Evolutionary conservation across 164 flowering plant genomes (phyloP), one percentile per base, ranked within the genome.

Genomic region (Dillenia turbinata): DNA sequence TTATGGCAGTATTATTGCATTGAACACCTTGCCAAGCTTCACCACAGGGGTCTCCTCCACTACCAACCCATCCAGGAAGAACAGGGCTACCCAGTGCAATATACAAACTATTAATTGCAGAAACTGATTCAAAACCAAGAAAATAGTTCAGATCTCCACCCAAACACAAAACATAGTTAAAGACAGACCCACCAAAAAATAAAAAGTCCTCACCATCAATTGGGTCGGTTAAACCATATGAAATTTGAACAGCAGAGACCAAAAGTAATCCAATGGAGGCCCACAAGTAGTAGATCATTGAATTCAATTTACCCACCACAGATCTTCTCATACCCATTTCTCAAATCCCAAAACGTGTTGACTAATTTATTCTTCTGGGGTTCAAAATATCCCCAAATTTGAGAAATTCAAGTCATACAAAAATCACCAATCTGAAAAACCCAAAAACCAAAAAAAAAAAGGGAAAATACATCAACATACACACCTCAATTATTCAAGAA

Each of bases 21-120:
- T 14, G 50, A 47, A 90, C 81, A 10, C 97, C 97, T 75, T 90
- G 92, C 97, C 97, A 90, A 11, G 66, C 61, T 68, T 81, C 90
- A 55, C 71, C 73, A 73, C 97, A 90, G 1, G 97, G 97, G 74
- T 90, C 97, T 73, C 94, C 94, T n/a, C 81, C 96, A 66, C 57
- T 61, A 14, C 81, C 66, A 69, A 78, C 70, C 96, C 96, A 90
- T 47, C 84, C 82, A 46, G 87, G 85, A 64, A 90, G 84, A 54
- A 58, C 13, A 33, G 96, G 96, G 12, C 64, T 50, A 10, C 90
- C 87, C 68, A 90, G 64, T 15, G 91, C 66, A 65, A 60, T 71
- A 71, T 76, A 79, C 46, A 90, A 72, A 66, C 48, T 71, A 63
- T 87, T 87, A 15, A 91, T 91, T 8, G 96, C 97, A 71, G 71